Evolutionary conservation across 106 monocot genomes (phyloP).

Genomic region (Phalaenopsis equestris): DNA sequence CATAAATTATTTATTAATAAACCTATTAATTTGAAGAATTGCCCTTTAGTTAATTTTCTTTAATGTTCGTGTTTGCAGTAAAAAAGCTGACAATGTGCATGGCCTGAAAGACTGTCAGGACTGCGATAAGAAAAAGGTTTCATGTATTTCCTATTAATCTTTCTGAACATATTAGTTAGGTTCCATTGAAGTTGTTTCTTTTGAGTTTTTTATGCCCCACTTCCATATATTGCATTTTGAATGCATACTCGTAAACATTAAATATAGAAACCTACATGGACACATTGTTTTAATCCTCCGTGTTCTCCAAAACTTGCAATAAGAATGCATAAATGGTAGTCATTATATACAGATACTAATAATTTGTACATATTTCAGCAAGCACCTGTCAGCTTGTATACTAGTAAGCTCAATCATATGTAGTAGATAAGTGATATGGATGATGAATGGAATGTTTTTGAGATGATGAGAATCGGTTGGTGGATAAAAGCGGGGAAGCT

Average conservation of each 20-base stretch:
- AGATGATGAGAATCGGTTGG: background rate
- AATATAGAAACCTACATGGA: too few relatives aligned
- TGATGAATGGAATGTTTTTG: background rate
- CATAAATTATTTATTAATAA: too few relatives aligned
- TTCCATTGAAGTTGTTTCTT: background rate
- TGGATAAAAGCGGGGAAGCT: background rate
- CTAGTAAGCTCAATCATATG: too few relatives aligned
- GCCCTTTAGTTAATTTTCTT: background rate
- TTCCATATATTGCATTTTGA: too few relatives aligned
- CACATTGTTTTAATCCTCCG: too few relatives aligned
- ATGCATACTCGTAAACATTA: background rate
- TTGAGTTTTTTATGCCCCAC: background rate
- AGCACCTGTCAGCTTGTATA: too few relatives aligned
- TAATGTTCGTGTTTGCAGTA: background rate
- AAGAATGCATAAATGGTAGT: too few relatives aligned
- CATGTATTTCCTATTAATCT: background rate
- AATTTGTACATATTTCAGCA: background rate
- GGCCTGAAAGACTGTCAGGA: background rate
- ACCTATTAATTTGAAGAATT: too few relatives aligned
- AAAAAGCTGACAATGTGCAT: background rate
- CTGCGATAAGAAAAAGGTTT: background rate
- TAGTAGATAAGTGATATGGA: background rate
- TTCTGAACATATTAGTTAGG: background rate
- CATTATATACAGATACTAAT: too few relatives aligned
- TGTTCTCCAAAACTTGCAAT: too few relatives aligned